These are phyloP conservation scores for Corynascus novoguineensis DNA, from an alignment of 495 filamentous ascomycete species.

Conservation along the genomic window DNA sequence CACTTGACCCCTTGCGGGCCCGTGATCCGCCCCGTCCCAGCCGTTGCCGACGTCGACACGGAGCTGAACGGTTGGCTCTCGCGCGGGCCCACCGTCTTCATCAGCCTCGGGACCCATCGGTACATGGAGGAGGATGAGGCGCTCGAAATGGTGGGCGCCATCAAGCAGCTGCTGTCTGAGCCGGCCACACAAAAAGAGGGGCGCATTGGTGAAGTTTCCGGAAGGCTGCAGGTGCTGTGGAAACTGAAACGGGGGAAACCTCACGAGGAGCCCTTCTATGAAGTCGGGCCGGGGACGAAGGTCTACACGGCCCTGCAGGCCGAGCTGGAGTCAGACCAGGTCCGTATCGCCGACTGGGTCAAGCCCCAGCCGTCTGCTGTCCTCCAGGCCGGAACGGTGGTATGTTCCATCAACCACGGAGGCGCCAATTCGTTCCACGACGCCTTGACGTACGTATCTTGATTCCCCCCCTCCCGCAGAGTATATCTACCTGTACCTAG, in stretches of 20 bases:
- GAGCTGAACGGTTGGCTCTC: constrained; percentile 33
- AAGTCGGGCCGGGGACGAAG: constrained; percentile 4
- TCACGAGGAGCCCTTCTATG: constrained; percentile 1
- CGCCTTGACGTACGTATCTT: constrained; percentile 31
- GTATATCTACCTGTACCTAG: too few species aligned
- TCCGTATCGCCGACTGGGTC: constrained; percentile 35
- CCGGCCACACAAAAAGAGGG: not conserved
- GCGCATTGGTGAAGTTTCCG: not conserved
- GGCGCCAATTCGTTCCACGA: constrained; percentile 41
- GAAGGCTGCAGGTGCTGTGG: constrained; percentile 38
- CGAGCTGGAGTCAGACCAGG: constrained; percentile 15
- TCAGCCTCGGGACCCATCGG: constrained; percentile 34
- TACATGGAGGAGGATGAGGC: constrained; percentile 6
- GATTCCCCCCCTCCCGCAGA: too few species aligned
- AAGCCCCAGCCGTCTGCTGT: constrained; percentile 30
- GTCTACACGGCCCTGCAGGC: not conserved
- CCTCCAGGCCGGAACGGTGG: constrained; percentile 29
- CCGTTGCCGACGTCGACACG: constrained; percentile 28
- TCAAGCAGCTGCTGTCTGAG: constrained; percentile 29
- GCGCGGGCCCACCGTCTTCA: constrained; percentile 30
- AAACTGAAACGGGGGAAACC: constrained; percentile 23
- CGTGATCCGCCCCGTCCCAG: constrained; percentile 35
- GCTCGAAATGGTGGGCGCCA: constrained; percentile 27
- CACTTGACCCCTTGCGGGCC: constrained; percentile 45
- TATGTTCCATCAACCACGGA: constrained; percentile 38